A percentile compares a stretch with the other conserved stretches of the same genome.
phyloP scores from a whole-genome alignment of 2,329 filamentous ascomycete genomes.

The Elsinoe ampelina region DNA sequence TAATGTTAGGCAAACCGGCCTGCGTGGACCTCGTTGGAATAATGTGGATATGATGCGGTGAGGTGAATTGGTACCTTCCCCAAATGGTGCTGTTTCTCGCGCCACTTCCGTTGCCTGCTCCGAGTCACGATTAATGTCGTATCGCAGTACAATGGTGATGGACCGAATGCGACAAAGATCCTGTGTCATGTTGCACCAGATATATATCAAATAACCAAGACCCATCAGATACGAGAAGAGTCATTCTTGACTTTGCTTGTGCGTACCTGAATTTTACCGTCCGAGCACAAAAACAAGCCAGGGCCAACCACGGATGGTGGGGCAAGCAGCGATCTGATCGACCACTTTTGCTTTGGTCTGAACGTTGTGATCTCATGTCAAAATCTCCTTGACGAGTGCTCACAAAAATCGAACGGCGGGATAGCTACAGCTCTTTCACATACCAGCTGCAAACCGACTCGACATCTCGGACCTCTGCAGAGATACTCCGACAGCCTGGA shows the following conservation, averaged over 20 bases:
- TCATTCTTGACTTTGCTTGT: not conserved
- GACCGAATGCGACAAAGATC: not conserved
- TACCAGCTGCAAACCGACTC: not conserved
- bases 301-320: not conserved
- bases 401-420: constrained; percentile 1
- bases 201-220: not conserved
- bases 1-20: not conserved
- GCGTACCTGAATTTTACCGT: not conserved
- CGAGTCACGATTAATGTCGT: not conserved
- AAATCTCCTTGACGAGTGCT: not conserved
- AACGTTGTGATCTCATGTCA: constrained; percentile 8
- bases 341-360: not conserved
- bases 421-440: not conserved
- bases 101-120: not conserved
- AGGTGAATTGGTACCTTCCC: not conserved
- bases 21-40: not conserved
- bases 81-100: not conserved
- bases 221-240: not conserved
- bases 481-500: not conserved
- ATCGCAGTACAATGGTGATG: not conserved
- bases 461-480: not conserved
- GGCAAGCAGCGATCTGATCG: constrained; percentile 7
- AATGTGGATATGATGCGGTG: not conserved
- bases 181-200: not conserved
- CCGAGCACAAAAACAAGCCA: constrained; percentile 4